Evolutionary conservation across 106 monocot genomes (phyloP), one percentile per base, ranked within the genome.

Genomic region (Dendrobium chrysotoxum): DNA sequence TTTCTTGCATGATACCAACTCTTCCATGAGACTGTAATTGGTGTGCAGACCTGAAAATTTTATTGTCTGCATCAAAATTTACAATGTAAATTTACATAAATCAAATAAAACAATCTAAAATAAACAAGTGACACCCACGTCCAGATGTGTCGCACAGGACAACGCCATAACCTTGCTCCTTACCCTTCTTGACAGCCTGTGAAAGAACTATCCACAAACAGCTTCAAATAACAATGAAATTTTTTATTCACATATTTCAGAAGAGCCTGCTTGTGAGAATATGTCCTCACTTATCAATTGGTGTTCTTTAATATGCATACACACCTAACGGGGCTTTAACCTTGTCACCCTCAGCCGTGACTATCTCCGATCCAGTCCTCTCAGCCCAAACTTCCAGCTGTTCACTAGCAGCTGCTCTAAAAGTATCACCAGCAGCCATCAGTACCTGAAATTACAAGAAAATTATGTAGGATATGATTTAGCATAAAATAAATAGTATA

Each of bases 121-220:
- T 12, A 73, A 50, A 35, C 75, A 71, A 12, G 85, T 64, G 74
- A 68, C 80, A 82, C 97, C 16, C 86, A 98, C 97, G 92, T 83
- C 97, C 97, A 87, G 97, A 98, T 81, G 97, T 98, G 80, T 98
- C 97, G 45, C 97, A 98, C 25, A 98, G 80, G 70, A 98, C 89
- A 15, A 92, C 88, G 81, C 94, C 97, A 89, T 88, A 98, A 67
- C 89, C 89, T 83, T 88, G 83, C 77, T 87, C 88, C 78, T 94
- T 98, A 40, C 92, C 97, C 78, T 77, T 92, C 81, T 92, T 98
- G 40, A 92, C 94, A 81, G 97, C 97, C 92, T 91, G 92, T 79
- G 94, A 90, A 80, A 98, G 94, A 90, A 98, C 97, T 90, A 85
- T 50, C 53, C 58, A 83, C 28, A 79, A 86, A 40, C 41, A 80